These are phyloP conservation scores for Rhizoctonia solani DNA, from an alignment of 1,284 basidiomycete genomes.

Conservation along the genomic window DNA sequence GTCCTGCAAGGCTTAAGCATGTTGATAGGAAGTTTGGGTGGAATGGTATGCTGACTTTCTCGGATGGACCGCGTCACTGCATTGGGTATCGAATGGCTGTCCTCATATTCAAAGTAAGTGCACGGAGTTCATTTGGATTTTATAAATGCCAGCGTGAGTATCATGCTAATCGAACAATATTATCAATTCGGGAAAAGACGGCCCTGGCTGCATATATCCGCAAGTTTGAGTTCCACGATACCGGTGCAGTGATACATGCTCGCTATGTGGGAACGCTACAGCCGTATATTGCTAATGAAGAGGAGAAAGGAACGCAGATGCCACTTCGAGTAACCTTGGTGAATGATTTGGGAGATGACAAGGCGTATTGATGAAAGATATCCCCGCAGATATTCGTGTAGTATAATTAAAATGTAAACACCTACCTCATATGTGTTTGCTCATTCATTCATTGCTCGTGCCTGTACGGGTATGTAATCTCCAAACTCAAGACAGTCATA, in stretches of 20 bases:
- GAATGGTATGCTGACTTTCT: conserved; percentile 35
- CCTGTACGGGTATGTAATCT: no score
- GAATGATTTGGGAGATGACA: no score
- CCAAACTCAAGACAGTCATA: no score
- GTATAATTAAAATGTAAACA: no score
- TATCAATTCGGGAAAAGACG: not conserved
- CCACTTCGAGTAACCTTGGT: conserved; percentile 21
- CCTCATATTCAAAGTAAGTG: conserved; percentile 34
- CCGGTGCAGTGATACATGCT: conserved; percentile 2
- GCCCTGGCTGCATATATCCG: conserved; percentile 33
- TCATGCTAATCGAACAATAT: no score
- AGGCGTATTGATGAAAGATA: no score
- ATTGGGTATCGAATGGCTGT: conserved; percentile 36
- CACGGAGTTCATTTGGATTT: not conserved
- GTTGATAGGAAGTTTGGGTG: conserved; percentile 27
- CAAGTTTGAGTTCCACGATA: conserved; percentile 36
- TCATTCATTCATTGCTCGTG: no score
- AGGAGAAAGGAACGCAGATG: conserved; percentile 30
- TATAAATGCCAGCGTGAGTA: not conserved
- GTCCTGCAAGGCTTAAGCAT: conserved; percentile 9
- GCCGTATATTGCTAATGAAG: conserved; percentile 30
- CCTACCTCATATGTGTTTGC: no score
- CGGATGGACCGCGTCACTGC: conserved; percentile 35
- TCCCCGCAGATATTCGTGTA: no score
- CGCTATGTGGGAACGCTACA: conserved; percentile 34